A percentile compares a stretch with the other conserved stretches of the same genome.
These are phyloP conservation scores for Arthrinium phaeospermum DNA, from an alignment of 2,329 filamentous ascomycete species.

Conservation along the genomic window DNA sequence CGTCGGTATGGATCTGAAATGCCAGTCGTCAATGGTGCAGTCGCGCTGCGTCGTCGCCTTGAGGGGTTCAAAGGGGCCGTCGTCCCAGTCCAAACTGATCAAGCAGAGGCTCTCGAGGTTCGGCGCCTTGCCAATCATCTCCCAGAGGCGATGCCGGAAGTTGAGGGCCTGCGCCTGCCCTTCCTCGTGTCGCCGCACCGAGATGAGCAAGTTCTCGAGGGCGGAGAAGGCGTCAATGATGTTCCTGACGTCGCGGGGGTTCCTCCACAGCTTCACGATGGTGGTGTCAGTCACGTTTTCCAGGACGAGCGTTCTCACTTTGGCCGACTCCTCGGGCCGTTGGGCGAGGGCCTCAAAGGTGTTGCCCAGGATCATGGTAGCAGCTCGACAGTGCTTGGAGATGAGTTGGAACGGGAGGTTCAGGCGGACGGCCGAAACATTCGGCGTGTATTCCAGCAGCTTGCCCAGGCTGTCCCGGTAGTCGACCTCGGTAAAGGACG, in stretches of 20 bases:
- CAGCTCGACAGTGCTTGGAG: slow-evolving; percentile 49
- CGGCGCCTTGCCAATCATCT: slow-evolving; percentile 51
- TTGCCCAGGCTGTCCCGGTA: slow-evolving; percentile 48
- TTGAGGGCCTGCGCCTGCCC: slow-evolving; percentile 40
- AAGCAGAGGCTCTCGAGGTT: slow-evolving; percentile 54
- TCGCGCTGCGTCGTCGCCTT: slow-evolving; percentile 46
- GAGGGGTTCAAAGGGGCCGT: slow-evolving; percentile 42
- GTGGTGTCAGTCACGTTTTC: slow-evolving; percentile 57
- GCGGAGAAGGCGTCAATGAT: slow-evolving; percentile 48
- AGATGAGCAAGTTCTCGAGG: slow-evolving; percentile 53
- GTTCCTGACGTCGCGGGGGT: slow-evolving; percentile 57
- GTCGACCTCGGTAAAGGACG: slow-evolving; percentile 56
- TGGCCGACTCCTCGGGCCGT: slow-evolving; percentile 49
- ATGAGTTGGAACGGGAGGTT: slow-evolving; percentile 59
- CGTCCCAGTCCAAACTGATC: slow-evolving; percentile 50
- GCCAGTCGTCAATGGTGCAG: slow-evolving; percentile 46
- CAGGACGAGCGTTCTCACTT: slow-evolving; percentile 52
- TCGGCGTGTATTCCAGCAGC: slow-evolving; percentile 51
- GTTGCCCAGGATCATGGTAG: slow-evolving; percentile 59
- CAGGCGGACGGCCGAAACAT: slow-evolving; percentile 52
- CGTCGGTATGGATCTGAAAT: slow-evolving; percentile 44
- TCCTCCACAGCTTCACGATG: slow-evolving; percentile 55
- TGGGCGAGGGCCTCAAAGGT: slow-evolving; percentile 54
- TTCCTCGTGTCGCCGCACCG: slow-evolving; percentile 51
- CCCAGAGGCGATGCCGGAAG: slow-evolving; percentile 56